Base-by-base conservation (phyloP, 179 eudicot species). In the Spinacia oleracea region DNA sequence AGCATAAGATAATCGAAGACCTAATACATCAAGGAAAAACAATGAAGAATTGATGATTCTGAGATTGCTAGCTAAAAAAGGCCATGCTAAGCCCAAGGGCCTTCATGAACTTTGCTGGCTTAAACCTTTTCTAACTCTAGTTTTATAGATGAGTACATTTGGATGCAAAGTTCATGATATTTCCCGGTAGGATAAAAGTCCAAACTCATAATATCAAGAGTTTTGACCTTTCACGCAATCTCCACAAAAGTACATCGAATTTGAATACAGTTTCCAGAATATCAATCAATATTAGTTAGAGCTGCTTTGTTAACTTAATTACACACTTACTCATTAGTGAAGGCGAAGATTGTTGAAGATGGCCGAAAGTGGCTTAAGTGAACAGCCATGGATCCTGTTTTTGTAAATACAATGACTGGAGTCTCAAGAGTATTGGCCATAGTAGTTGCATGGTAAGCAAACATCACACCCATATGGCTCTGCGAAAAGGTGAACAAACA, bases 351-450 rank as follows among this genome's bases (percentile, higher is more conserved):
- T 78, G 94, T 87, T 11, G 94, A 91, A 21, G 87, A 92, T 10
- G 98, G 99, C 32, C 92, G 92, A 83, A 89, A 92, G 83, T 96
- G 98, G 76, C 99, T 96, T 76, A 96, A 79, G 68, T 85, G 87
- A 79, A 93, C 53, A 72, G 99, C 99, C 99, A 96, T 96, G 78
- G 98, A 93, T 77, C 99, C 99, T 25, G 98, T 92, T 88, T 91
- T 92, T 64, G 99, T 96, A 85, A 96, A 96, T 68, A 96, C 99
- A 82, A 96, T 91, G 78, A 96, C 86, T 50, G 99, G 94, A 85
- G 94, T 93, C n/a, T 46, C 83, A 64, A 92, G 94, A 65, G 97
- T 92, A 81, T 96, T 88, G 56, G 99, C 96, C 90, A 96, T 96
- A 46, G 93, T 92, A 81, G 97, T 90, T 78, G 96, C 90, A 80